phyloP scores from a whole-genome alignment of 345 rosid species.

The Conringia planisiliqua region DNA sequence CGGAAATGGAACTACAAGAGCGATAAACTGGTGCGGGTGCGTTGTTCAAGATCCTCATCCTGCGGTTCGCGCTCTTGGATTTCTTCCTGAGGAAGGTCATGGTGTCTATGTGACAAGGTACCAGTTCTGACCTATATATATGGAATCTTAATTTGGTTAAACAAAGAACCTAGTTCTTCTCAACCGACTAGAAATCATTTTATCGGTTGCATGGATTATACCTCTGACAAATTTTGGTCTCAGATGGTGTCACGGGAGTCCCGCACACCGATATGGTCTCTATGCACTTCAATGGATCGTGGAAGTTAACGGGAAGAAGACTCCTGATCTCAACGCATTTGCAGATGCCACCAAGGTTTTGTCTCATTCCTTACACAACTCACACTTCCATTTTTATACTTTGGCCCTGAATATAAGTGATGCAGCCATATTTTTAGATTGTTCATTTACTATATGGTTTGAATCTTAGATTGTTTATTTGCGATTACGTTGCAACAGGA shows the following conservation, averaged over 20 bases:
- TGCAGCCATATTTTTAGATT: not conserved
- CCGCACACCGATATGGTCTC: constrained; percentile 79
- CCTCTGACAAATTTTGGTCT: not conserved
- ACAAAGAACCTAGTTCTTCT: not conserved
- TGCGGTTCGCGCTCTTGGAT: constrained; percentile 98
- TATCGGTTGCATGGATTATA: not conserved
- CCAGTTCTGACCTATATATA: constrained; percentile 1
- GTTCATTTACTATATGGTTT: not conserved
- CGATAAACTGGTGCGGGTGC: constrained; percentile 91
- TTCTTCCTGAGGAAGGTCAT: constrained; percentile 95
- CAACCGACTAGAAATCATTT: not conserved
- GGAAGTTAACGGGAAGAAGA: constrained; percentile 81
- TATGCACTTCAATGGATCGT: constrained; percentile 93
- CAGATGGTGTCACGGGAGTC: constrained; percentile 98
- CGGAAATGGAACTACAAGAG: constrained; percentile 83
- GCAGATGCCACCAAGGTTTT: constrained; percentile 66
- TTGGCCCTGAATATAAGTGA: not conserved
- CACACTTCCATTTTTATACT: not conserved
- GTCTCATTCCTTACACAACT: constrained; percentile 7
- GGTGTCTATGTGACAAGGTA: constrained; percentile 92
- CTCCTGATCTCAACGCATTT: constrained; percentile 80
- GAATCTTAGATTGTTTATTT: not conserved
- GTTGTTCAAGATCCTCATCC: constrained; percentile 89
- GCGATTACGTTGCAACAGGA: constrained; percentile 43
- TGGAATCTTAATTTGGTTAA: not conserved